Evolutionary conservation across 208 protist species (phyloP).

Genomic region (Trypanosoma melophagium): DNA sequence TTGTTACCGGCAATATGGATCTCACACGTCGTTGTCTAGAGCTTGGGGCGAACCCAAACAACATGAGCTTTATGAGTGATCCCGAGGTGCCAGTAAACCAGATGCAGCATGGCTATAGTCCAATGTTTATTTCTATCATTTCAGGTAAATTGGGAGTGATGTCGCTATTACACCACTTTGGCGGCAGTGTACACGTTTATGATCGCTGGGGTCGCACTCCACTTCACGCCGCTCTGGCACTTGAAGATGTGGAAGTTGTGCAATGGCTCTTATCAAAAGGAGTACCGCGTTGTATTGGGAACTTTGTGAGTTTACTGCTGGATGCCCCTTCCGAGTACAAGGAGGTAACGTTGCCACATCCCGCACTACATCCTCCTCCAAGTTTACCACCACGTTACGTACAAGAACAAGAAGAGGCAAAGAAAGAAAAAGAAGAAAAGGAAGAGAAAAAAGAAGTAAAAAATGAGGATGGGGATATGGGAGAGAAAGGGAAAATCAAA

Average conservation of each 20-base stretch:
- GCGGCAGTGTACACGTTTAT: slow-evolving; percentile 80
- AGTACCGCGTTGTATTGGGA: slow-evolving; percentile 68
- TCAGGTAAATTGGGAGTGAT: slow-evolving; percentile 72
- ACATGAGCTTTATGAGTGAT: slow-evolving; percentile 77
- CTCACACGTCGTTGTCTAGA: slow-evolving; percentile 71
- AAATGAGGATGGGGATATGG: slow-evolving; percentile 26
- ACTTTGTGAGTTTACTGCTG: slow-evolving; percentile 46
- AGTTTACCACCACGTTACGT: slow-evolving; percentile 25
- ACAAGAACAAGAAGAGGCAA: slow-evolving; percentile 23
- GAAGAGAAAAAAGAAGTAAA: slow-evolving; percentile 21
- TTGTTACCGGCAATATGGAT: slow-evolving; percentile 70
- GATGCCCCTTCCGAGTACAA: slow-evolving; percentile 40
- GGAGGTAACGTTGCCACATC: slow-evolving; percentile 56
- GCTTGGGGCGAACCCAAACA: slow-evolving; percentile 83
- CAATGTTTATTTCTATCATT: slow-evolving; percentile 82
- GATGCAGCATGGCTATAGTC: slow-evolving; percentile 89
- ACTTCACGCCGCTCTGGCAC: slow-evolving; percentile 77
- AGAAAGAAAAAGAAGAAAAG: not conserved
- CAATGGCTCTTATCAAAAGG: slow-evolving; percentile 77
- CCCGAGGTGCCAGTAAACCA: slow-evolving; percentile 51
- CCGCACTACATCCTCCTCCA: slow-evolving; percentile 45
- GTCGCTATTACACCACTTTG: slow-evolving; percentile 56
- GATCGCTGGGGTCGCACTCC: slow-evolving; percentile 88
- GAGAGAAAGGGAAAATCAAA: not conserved
- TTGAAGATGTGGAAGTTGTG: slow-evolving; percentile 65